Base-by-base conservation (phyloP, 164 flowering plant genomes). In the Tinospora cordifolia region DNA sequence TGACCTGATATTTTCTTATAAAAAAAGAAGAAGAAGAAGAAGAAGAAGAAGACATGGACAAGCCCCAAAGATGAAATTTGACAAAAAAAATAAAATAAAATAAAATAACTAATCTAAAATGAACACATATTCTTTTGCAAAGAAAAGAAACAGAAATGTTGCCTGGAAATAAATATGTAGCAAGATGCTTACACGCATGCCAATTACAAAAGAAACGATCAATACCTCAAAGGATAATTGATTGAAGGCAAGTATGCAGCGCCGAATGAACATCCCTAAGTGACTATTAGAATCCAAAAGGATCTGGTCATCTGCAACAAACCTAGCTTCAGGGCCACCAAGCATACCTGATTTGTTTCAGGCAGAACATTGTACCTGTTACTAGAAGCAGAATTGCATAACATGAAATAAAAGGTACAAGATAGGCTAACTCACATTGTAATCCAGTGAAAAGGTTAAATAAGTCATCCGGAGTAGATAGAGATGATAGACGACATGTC, bases 391-490 rank as follows among this genome's bases (percentile, higher is more conserved):
- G 17, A 22, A 58, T 57, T 17, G 30, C 49, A 24, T 15, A 21
- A 21, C 19, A 57, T 13, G 13, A 58, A 34, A 57, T n/a, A 44
- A 11, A 24, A 51, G 22, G 39, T n/a, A 58, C 51, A 21, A 66
- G 63, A 30, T 4, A n/a, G 6, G 8, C 67, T n/a, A 57, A 63
- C 86, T 71, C 38, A 88, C 98, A 89, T 79, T 89, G 85, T 76
- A 91, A 76, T 13, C 82, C 83, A 69, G 49, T 72, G 71, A 93
- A 91, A 74, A 91, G 80, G 76, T 82, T 88, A 71, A 91, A 91
- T 79, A 91, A 81, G 72, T 94, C 98, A 79, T 91, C 98, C n/a
- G 97, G 90, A 6, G 90, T 80, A 9, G 83, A 76, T 21, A 94
- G 65, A 47, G 91, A 74, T 3, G 89, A 76, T 6, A 94, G 80